Percentiles rank a stretch among this genome's conserved stretches.
phyloP scores from a whole-genome alignment of 2,329 filamentous ascomycete genomes.

The Talaromyces amestolkiae region DNA sequence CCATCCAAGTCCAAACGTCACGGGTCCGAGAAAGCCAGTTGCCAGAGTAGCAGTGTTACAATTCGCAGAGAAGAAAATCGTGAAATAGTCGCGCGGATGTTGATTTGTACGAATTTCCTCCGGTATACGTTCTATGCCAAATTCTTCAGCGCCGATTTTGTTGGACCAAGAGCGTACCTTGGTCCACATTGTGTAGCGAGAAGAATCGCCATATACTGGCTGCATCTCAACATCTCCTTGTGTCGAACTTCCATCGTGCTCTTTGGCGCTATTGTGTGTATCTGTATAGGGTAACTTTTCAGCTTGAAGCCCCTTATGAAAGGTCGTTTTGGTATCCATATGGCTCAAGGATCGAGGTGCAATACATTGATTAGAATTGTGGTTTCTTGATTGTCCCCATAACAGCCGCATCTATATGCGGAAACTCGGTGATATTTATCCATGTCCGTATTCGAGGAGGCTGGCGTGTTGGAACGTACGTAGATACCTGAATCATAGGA shows the following conservation, averaged over 20 bases:
- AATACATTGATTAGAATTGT: background rate
- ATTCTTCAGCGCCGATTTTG: slow-evolving; percentile 2
- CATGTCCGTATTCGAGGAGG: background rate
- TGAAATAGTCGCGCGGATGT: background rate
- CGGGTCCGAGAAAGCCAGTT: background rate
- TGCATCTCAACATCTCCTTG: background rate
- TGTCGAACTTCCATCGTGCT: background rate
- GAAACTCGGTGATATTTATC: background rate
- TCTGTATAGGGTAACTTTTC: background rate
- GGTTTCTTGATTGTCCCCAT: background rate
- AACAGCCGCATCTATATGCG: background rate
- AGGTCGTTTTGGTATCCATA: background rate
- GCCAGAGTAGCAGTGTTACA: background rate
- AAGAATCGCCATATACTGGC: slow-evolving; percentile 27
- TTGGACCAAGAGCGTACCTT: background rate
- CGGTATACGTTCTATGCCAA: slow-evolving; percentile 5
- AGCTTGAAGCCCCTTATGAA: background rate
- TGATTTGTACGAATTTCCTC: slow-evolving; percentile 6
- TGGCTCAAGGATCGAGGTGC: background rate
- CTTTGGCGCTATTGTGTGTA: background rate
- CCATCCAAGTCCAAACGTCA: background rate
- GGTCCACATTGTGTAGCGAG: background rate
- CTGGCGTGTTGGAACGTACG: background rate
- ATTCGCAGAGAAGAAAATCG: slow-evolving; percentile 4
- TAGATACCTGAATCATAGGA: background rate